phyloP scores from a whole-genome alignment of 1,284 basidiomycete genomes.

The Taiwanofungus camphoratus region DNA sequence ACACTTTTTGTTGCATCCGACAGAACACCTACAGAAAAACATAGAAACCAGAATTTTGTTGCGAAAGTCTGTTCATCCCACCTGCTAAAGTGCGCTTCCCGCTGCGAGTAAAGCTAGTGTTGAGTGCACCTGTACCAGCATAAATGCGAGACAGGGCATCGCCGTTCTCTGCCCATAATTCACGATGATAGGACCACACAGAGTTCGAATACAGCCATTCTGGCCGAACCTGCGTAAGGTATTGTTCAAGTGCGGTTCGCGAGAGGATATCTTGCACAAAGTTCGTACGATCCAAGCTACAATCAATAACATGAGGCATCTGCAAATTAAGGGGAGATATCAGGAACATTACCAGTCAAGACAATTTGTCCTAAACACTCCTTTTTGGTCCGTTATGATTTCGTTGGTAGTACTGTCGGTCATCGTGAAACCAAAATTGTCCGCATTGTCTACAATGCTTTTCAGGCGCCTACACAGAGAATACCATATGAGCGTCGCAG shows the following conservation, averaged over 20 bases:
- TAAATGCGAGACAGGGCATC: slow-evolving; percentile 90
- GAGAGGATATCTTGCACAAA: slow-evolving; percentile 94
- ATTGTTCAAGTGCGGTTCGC: slow-evolving; percentile 70
- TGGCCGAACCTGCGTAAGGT: slow-evolving; percentile 59
- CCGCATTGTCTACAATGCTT: slow-evolving; percentile 59
- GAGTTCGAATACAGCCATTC: slow-evolving; percentile 69
- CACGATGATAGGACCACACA: slow-evolving; percentile 85
- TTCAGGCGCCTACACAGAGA: slow-evolving; percentile 44
- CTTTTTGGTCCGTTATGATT: slow-evolving; percentile 78
- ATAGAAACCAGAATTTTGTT: not conserved
- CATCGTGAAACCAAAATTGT: slow-evolving; percentile 83
- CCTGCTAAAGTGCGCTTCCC: slow-evolving; percentile 91
- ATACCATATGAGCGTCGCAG: not conserved
- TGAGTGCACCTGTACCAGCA: slow-evolving; percentile 94
- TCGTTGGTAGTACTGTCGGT: slow-evolving; percentile 62
- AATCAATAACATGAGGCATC: too few species aligned
- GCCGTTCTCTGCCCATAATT: slow-evolving; percentile 96
- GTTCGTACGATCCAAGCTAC: slow-evolving; percentile 94
- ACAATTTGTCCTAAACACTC: slow-evolving; percentile 93
- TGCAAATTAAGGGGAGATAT: not conserved
- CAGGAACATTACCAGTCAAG: slow-evolving; percentile 75
- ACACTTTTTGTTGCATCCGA: slow-evolving; percentile 98
- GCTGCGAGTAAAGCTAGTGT: slow-evolving; percentile 91
- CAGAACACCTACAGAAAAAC: slow-evolving; percentile 56
- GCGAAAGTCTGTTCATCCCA: slow-evolving; percentile 22